Evolutionary conservation across 768 basidiomycete genomes (phyloP), one percentile per base, ranked within the genome.

Genomic region (Pleurotus tuber-regium): DNA sequence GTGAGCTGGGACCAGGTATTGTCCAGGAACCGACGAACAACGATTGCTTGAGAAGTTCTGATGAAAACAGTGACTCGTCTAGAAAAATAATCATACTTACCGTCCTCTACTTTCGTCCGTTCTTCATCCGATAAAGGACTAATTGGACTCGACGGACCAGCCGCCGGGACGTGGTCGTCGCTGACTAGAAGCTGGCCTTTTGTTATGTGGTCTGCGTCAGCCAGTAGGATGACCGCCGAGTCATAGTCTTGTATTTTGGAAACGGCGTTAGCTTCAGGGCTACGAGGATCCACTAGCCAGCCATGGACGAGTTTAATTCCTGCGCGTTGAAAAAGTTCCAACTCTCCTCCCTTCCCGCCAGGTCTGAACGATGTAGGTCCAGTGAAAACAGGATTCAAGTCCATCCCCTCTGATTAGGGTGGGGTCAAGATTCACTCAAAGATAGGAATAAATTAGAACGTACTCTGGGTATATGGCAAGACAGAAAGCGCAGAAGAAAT

Each of bases 291-390:
- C n/a, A 83, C 82, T 12, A 88, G 77, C 94, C 94, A 97, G 1
- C 94, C 94, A 53, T 96, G 93, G 1, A 93, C 83, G 33, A 97
- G 82, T 4, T 79, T 70, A 38, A 96, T 89, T 7, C 84, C 84
- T 0, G 84, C 88, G 38, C 89, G 84, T n/a, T 84, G 72, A 60
- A 97, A 97, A 6, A 97, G 79, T 53, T 87, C 82, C 38, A 97
- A 79, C 61, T 91, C 94, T 1, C 89, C 92, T 0, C 82, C 82
- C 24, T 76, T 75, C 1, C 78, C 80, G 7, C 73, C 71, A 1
- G 90, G 87, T 10, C 80, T 74, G 63, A 95, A 94, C 0, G 82
- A 77, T 2, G 78, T 79, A 5, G 84, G 62, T 0, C 78, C 78
- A 0, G 84, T 87, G 64, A 97, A 97, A 0, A 83, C 66, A 1